Evolutionary conservation across 2,329 filamentous ascomycete species (phyloP), one percentile per base, ranked within the genome.

Genomic region (Apiospora kogelbergensis): DNA sequence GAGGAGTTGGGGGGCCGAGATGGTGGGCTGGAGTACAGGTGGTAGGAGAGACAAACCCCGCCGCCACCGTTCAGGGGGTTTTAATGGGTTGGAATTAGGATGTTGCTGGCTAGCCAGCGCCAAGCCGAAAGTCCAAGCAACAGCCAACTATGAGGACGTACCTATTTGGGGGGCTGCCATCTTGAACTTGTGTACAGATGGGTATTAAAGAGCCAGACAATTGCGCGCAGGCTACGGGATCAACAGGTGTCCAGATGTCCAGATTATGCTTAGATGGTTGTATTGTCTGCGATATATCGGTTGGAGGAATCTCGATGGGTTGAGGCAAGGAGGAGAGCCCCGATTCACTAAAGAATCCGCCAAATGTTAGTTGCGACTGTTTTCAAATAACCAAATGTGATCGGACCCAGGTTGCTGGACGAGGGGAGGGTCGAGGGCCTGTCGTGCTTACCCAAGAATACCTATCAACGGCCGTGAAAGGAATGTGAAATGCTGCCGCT

Each of bases 31-130:
- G 60, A 42, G 37, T 41, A 33, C 22, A 44, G 63, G 63, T 41
- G 63, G 63, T 26, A 30, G 41, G 37, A 64, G 60, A 63, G 24
- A 65, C 44, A 53, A 53, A 66, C 65, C 65, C 65, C 65, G 65
- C 65, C 65, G 65, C 45, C 65, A 66, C 65, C 65, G 40, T 66
- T 66, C 42, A 66, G 44, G 65, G 65, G 65, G 44, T 37, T 37
- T 37, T 60, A 60, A 60, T 60, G 53, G 53, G 17, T 37, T 44
- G 30, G 26, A 44, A 22, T 53, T 65, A 44, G 41, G 44, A 45
- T 65, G 63, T 26, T 65, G 41, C 63, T 44, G 30, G 63, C 44
- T 45, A 33, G 63, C 63, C 53, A 60, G 53, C 53, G 53, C 53
- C 53, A 60, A 65, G 63, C 63, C n/a, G 63, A 45, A 45, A 45